phyloP scores from a whole-genome alignment of 1,284 basidiomycete species.

The Erythrobasidium hasegawianum region DNA sequence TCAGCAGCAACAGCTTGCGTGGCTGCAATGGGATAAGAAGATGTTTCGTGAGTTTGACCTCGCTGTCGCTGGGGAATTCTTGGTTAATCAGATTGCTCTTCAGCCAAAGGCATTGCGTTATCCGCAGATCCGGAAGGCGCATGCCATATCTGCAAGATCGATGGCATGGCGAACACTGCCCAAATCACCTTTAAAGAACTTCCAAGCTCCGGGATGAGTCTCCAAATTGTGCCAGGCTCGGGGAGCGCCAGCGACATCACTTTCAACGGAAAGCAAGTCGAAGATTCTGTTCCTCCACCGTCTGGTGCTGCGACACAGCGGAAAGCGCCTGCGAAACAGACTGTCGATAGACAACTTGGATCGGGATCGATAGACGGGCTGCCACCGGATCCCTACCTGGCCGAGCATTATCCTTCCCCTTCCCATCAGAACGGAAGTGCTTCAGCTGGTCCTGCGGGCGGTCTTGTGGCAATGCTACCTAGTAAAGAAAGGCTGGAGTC shows the following conservation, averaged over 20 bases:
- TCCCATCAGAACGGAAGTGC: no score
- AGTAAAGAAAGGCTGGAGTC: not conserved
- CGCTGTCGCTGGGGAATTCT: no score
- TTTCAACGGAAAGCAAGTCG: slow-evolving; percentile 36
- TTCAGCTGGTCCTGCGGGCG: slow-evolving; percentile 11
- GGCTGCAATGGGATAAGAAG: slow-evolving; percentile 39
- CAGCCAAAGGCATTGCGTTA: slow-evolving; percentile 25
- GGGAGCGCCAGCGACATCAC: slow-evolving; percentile 37
- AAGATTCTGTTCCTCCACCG: slow-evolving; percentile 34
- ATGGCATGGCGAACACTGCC: slow-evolving; percentile 35
- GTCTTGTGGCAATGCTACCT: not conserved
- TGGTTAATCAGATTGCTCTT: not conserved
- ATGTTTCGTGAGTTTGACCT: slow-evolving; percentile 43
- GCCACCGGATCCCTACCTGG: no score
- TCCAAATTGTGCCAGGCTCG: slow-evolving; percentile 18
- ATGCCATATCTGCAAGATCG: slow-evolving; percentile 35
- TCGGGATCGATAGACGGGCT: no score
- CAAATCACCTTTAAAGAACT: slow-evolving; percentile 36
- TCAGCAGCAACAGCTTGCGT: slow-evolving; percentile 37
- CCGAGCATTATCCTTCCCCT: no score
- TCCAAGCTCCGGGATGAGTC: slow-evolving; percentile 19
- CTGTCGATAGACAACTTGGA: not conserved
- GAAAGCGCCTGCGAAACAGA: slow-evolving; percentile 13
- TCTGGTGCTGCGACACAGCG: slow-evolving; percentile 16
- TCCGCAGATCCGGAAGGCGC: slow-evolving; percentile 17